phyloP scores from a whole-genome alignment of 2,329 filamentous ascomycete genomes.

The Colletotrichum cereale region DNA sequence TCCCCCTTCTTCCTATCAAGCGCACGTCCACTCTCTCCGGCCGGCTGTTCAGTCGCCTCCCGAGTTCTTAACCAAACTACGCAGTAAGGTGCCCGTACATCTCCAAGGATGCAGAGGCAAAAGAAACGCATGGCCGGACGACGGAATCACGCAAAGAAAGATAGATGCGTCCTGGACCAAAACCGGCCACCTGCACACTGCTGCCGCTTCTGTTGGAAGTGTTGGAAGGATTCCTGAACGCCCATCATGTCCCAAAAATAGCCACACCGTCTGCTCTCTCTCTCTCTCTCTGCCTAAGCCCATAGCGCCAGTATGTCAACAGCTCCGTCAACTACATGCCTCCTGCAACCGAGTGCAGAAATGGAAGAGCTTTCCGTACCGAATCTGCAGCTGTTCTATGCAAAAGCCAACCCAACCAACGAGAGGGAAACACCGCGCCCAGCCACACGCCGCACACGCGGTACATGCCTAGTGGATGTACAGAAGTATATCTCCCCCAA shows the following conservation, averaged over 20 bases:
- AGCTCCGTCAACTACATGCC: constrained; percentile 21
- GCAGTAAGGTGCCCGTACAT: no score
- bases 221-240: constrained; percentile 28
- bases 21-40: constrained; percentile 28
- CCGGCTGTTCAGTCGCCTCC: constrained; percentile 23
- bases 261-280: constrained; percentile 18
- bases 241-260: constrained; percentile 42
- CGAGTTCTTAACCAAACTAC: not conserved
- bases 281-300: no score
- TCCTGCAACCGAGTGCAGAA: constrained; percentile 37
- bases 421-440: constrained; percentile 20
- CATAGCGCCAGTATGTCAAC: constrained; percentile 25
- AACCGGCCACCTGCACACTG: constrained; percentile 16
- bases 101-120: not conserved
- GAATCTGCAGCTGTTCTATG: constrained; percentile 30
- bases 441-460: constrained; percentile 17
- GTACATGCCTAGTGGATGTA: constrained; percentile 2
- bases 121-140: not conserved
- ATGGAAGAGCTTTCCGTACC: constrained; percentile 31
- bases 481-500: not conserved
- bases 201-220: constrained; percentile 17
- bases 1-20: constrained; percentile 28
- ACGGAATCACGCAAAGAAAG: constrained; percentile 15
- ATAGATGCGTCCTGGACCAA: constrained; percentile 29
- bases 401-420: constrained; percentile 28